A percentile compares a stretch with the other conserved stretches of the same genome.
Conservation (phyloP, 2,329 filamentous ascomycete genomes). For the Fusarium tanahbumbuense region DNA sequence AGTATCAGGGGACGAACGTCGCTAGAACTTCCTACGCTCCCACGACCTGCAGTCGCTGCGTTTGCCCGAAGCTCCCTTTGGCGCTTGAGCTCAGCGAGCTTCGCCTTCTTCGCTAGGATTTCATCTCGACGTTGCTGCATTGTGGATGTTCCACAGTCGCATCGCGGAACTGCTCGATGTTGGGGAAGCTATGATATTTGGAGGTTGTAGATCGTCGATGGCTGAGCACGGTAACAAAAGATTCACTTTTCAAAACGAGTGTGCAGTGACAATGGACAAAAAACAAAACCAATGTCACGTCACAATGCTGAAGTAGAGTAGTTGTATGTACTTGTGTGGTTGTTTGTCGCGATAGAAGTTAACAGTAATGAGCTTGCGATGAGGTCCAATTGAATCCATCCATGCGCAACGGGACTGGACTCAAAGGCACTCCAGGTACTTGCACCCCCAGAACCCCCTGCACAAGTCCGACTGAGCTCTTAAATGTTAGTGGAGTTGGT, state of each 20-base stretch:
- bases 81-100: slow-evolving; percentile 94
- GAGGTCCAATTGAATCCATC: slow-evolving; percentile 32
- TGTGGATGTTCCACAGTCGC: slow-evolving; percentile 58
- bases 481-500: slow-evolving; percentile 12
- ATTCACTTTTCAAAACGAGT: background rate
- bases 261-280: background rate
- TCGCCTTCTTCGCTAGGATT: slow-evolving; percentile 95
- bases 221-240: background rate
- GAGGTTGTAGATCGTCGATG: slow-evolving; percentile 6
- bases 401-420: slow-evolving; percentile 24
- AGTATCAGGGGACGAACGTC: slow-evolving; percentile 69
- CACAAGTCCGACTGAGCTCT: slow-evolving; percentile 14
- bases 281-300: background rate
- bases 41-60: slow-evolving; percentile 76
- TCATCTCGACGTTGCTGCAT: slow-evolving; percentile 92
- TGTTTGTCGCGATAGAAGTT: slow-evolving; percentile 26
- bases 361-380: slow-evolving; percentile 32
- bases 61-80: slow-evolving; percentile 86
- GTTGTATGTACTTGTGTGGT: slow-evolving; percentile 21
- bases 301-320: background rate
- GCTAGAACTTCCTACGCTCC: slow-evolving; percentile 73
- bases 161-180: slow-evolving; percentile 56
- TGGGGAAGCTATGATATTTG: slow-evolving; percentile 39
- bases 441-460: slow-evolving; percentile 24
- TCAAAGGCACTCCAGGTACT: slow-evolving; percentile 14